Base-by-base conservation (phyloP, 1,284 basidiomycete species). In the Ustilago crameri region DNA sequence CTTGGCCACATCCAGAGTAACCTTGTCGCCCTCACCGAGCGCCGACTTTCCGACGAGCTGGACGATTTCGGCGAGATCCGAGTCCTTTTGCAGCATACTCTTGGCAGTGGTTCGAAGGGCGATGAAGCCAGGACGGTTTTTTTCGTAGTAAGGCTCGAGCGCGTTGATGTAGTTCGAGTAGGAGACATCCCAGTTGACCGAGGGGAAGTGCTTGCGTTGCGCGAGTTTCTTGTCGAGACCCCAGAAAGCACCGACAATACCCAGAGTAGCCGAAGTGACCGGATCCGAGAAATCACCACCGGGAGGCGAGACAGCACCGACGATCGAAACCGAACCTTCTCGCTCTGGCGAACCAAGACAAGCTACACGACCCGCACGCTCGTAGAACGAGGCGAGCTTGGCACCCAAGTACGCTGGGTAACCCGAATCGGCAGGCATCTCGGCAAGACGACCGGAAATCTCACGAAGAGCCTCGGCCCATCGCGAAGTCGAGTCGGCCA, bases 211-310 rank as follows among this genome's bases (percentile, higher is more conserved):
- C 84, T 95, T 98, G 75, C 95, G 90, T 84, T 98, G 95, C 2
- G 95, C 95, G 59, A 98, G 90, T 84, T 95, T 95, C 89, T 94
- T 94, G 85, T 93, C 92, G 27, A 78, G 66, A 67, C 76, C 76
- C 76, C 76, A 79, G 88, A 99, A 99, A 75, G 98, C 96, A 84
- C 98, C 96, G 22, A 98, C 96, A 81, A 99, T 99, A 87, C 93
- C 90, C 53, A 99, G 91, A 2, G 96, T 99, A 35, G 95, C 91
- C 46, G 93, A 90, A 5, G 96, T 98, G 74, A 99, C 96, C 32
- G 96, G 96, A 85, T 99, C 96, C 14, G 96, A 98, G 86, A 98
- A 98, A 84, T 99, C 96, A 86, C 95, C 95, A 86, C 96, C 95
- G 50, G 96, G 95, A 63, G 95, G 95, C 12, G 94, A 97, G 23